Evolutionary conservation across 139 green algal species (phyloP), one percentile per base, ranked within the genome.

Genomic region (Coelastrella sp.): DNA sequence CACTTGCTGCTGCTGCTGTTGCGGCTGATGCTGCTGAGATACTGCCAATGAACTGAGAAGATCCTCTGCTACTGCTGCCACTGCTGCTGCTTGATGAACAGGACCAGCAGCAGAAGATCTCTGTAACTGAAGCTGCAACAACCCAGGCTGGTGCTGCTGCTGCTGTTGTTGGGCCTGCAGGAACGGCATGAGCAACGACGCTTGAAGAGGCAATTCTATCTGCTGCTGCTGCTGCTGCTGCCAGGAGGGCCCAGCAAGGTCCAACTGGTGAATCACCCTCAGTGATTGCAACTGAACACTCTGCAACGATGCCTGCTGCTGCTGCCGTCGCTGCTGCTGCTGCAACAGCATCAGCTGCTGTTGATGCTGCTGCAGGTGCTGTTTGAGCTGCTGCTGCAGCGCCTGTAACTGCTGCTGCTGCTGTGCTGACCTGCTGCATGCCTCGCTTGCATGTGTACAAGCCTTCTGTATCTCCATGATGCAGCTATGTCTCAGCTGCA

Each of bases 401-500:
- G 6, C 35, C 17, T 11, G 68, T 45, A 11, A 30, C 45, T 83
- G 53, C 38, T 59, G 78, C 60, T 84, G 60, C 73, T 62, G 59
- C 27, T 37, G 27, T 2, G 40, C 2, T 3, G 84, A 57, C 41
- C 73, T 45, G 48, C 23, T 76, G 75, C 90, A 93, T 13, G 90
- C 88, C 11, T 87, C 53, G 13, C 86, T 88, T 11, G 90, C 90
- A 68, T 57, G 81, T 2, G 83, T 48, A 69, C 85, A 91, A 1
- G 86, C 82, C 6, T 77, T 37, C 68, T 94, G 89, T 40, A 90
- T 19, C 21, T 92, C 87, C 13, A 41, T 17, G 45, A 91, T 9
- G 27, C 81, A 84, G 21, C 81, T 51, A 35, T 91, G 85, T 2
- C 88, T 57, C 21, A 93, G 81, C 62, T 88, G 68, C 71, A 92